phyloP scores from a whole-genome alignment of 306 rosid genomes.

The Cercis canadensis region DNA sequence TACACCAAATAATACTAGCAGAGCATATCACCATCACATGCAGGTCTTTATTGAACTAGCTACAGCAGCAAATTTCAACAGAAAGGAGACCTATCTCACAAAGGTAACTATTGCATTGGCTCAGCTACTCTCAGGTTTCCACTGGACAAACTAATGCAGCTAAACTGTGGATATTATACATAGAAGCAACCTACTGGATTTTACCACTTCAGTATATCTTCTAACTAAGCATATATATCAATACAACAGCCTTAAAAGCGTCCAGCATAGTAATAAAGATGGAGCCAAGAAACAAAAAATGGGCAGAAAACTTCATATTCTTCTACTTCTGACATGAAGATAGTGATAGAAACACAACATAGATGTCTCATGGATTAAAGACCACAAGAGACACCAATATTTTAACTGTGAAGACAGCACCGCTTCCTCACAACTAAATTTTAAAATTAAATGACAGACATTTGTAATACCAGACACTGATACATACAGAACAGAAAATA shows the following conservation, averaged over 20 bases:
- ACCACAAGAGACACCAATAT: slow-evolving; percentile 10
- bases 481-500: too few relatives aligned
- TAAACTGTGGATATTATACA: slow-evolving; percentile 28
- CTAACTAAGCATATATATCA: not conserved
- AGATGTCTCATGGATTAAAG: not conserved
- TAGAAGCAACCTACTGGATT: slow-evolving; percentile 21
- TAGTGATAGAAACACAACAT: not conserved
- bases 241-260: not conserved
- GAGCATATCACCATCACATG: slow-evolving; percentile 17
- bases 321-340: slow-evolving; percentile 18
- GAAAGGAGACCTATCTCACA: not conserved
- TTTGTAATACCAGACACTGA: too few relatives aligned
- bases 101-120: slow-evolving; percentile 1
- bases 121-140: slow-evolving; percentile 6
- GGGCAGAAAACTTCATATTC: not conserved
- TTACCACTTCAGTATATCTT: slow-evolving; percentile 8
- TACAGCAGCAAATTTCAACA: slow-evolving; percentile 15
- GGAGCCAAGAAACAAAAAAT: not conserved
- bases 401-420: not conserved
- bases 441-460: too few relatives aligned
- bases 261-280: not conserved
- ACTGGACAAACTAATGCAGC: slow-evolving; percentile 3
- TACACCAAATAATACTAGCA: slow-evolving; percentile 26
- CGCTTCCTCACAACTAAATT: not conserved
- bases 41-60: slow-evolving; percentile 35